Conservation (phyloP, 345 rosid genomes). For the Dipteronia sinensis region DNA sequence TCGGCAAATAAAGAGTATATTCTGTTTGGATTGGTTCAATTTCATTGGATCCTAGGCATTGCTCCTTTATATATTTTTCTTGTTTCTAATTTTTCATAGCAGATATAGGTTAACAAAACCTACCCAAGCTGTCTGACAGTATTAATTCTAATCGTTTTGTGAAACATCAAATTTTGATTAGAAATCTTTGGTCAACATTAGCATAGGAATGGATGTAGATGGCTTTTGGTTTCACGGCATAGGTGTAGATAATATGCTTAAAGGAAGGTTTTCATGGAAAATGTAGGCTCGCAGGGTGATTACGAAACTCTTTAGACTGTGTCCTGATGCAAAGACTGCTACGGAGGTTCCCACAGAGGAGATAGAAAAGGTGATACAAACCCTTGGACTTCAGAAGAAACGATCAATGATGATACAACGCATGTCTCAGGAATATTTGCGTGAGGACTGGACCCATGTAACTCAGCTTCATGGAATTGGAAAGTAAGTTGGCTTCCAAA, state of each 20-base stretch:
- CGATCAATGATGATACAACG: slow-evolving; percentile 57
- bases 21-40: too few species aligned
- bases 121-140: background rate
- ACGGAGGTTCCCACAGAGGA: slow-evolving; percentile 39
- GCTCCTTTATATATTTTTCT: too few species aligned
- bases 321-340: slow-evolving; percentile 71
- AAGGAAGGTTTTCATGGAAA: slow-evolving; percentile 1
- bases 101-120: background rate
- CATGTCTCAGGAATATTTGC: slow-evolving; percentile 65
- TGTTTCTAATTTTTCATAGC: too few species aligned
- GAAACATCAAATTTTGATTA: slow-evolving; percentile 6
- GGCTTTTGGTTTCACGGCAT: too few species aligned
- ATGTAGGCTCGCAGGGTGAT: slow-evolving; percentile 52
- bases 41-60: too few species aligned
- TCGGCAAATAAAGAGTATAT: too few species aligned
- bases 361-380: slow-evolving; percentile 48
- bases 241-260: background rate
- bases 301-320: slow-evolving; percentile 50
- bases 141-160: background rate
- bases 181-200: background rate
- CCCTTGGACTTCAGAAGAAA: slow-evolving; percentile 59
- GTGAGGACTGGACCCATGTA: slow-evolving; percentile 74
- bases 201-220: slow-evolving; percentile 1
- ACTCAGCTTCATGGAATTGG: slow-evolving; percentile 78
- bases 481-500: slow-evolving; percentile 43